phyloP scores from a whole-genome alignment of 441 rosid genomes.

The Gossypium gossypioides region DNA sequence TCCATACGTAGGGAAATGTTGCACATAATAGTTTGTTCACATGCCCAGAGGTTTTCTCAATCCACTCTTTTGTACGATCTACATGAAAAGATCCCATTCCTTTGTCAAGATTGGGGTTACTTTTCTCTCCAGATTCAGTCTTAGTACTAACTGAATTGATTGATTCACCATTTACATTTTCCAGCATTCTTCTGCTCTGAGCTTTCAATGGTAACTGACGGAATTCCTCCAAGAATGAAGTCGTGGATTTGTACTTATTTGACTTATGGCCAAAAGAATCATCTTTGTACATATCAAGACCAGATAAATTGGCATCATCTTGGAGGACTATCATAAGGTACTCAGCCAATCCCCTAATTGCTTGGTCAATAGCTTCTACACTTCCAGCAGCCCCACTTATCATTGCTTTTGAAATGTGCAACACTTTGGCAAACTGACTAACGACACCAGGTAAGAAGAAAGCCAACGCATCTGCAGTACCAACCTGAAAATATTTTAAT shows the following conservation, averaged over 20 bases:
- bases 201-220: conserved; percentile 43
- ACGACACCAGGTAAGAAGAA: conserved; percentile 93
- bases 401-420: conserved; percentile 66
- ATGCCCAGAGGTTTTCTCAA: conserved; percentile 53
- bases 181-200: conserved; percentile 26
- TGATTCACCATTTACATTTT: conserved; percentile 27
- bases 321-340: conserved; percentile 78
- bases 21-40: conserved; percentile 59
- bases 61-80: conserved; percentile 76
- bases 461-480: conserved; percentile 81
- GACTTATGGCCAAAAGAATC: conserved; percentile 22
- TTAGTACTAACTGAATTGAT: conserved; percentile 17
- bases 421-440: conserved; percentile 78
- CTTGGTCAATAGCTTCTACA: conserved; percentile 71
- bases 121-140: conserved; percentile 24
- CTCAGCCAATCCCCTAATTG: conserved; percentile 83
- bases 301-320: conserved; percentile 55
- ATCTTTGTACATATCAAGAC: conserved; percentile 26
- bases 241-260: conserved; percentile 33
- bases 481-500: conserved; percentile 45
- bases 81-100: conserved; percentile 52
- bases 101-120: conserved; percentile 20
- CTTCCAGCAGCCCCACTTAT: conserved; percentile 94
- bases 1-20: conserved; percentile 75
- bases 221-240: conserved; percentile 54